Evolutionary conservation across 176 grass and related monocot genomes (phyloP).

Genomic region (Bothriochloa decipiens): DNA sequence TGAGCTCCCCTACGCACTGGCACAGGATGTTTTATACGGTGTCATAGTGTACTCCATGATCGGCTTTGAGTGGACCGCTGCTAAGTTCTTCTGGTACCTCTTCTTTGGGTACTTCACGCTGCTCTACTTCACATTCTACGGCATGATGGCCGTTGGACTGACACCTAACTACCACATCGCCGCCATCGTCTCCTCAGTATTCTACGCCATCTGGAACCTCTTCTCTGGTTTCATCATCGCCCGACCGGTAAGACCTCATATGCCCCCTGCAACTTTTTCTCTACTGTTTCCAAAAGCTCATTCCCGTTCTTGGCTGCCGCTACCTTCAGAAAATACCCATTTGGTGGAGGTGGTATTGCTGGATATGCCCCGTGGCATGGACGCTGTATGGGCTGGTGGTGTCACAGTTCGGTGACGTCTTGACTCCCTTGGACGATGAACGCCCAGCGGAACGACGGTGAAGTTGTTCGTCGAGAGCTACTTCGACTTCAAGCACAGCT

Average conservation of each 20-base stretch:
- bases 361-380: conserved; percentile 72
- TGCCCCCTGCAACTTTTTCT: background rate
- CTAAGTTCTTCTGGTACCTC: conserved; percentile 86
- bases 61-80: conserved; percentile 79
- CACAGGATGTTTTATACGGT: conserved; percentile 59
- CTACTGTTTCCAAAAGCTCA: background rate
- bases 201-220: conserved; percentile 74
- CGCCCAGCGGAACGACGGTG: background rate
- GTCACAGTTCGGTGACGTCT: conserved; percentile 76
- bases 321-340: conserved; percentile 66
- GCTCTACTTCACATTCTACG: conserved; percentile 94
- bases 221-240: conserved; percentile 79
- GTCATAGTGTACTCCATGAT: conserved; percentile 86
- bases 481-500: conserved; percentile 72
- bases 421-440: conserved; percentile 23
- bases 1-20: conserved; percentile 72
- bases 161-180: conserved; percentile 82
- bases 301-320: conserved; percentile 16
- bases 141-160: conserved; percentile 83
- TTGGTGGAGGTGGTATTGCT: conserved; percentile 97
- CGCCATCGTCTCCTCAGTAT: conserved; percentile 65
- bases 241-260: conserved; percentile 47
- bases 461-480: conserved; percentile 54
- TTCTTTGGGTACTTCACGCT: conserved; percentile 87
- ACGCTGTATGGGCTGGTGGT: conserved; percentile 73